These are phyloP conservation scores for Auriscalpium vulgare DNA, from an alignment of 768 basidiomycete genomes.

Conservation along the genomic window DNA sequence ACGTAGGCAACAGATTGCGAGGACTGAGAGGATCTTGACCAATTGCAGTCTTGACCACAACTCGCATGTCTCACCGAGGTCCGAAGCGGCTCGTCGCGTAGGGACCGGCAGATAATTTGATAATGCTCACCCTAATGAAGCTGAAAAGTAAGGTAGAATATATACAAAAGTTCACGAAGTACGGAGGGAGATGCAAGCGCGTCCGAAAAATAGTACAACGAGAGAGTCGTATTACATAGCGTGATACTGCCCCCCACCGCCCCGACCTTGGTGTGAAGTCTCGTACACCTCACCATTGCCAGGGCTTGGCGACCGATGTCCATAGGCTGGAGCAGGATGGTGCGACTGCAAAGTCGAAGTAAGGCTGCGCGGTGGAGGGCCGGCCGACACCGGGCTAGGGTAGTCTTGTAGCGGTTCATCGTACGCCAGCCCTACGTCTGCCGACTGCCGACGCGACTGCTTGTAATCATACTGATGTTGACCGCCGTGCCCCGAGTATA, in stretches of 20 bases:
- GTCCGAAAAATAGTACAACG: neutral
- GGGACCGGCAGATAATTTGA: too few species aligned
- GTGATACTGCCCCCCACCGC: neutral
- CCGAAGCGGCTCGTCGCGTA: too few species aligned
- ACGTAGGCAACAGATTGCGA: too few species aligned
- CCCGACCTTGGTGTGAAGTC: neutral
- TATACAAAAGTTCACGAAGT: neutral
- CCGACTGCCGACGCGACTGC: neutral
- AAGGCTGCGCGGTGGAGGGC: neutral
- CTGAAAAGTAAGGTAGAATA: neutral
- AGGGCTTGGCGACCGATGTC: neutral
- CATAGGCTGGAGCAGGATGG: neutral
- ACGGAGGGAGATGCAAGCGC: neutral
- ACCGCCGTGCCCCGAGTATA: slow-evolving; percentile 27
- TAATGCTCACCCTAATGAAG: too few species aligned
- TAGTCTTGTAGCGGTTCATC: neutral
- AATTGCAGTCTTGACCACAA: too few species aligned
- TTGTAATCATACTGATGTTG: neutral
- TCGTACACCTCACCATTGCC: neutral
- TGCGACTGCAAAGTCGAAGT: neutral
- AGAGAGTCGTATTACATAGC: neutral
- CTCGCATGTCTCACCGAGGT: too few species aligned
- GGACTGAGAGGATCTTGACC: too few species aligned
- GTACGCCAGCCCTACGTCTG: slow-evolving; percentile 2
- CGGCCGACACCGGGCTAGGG: neutral